Base-by-base conservation (phyloP, 2,329 filamentous ascomycete species). In the Fusarium sp. region DNA sequence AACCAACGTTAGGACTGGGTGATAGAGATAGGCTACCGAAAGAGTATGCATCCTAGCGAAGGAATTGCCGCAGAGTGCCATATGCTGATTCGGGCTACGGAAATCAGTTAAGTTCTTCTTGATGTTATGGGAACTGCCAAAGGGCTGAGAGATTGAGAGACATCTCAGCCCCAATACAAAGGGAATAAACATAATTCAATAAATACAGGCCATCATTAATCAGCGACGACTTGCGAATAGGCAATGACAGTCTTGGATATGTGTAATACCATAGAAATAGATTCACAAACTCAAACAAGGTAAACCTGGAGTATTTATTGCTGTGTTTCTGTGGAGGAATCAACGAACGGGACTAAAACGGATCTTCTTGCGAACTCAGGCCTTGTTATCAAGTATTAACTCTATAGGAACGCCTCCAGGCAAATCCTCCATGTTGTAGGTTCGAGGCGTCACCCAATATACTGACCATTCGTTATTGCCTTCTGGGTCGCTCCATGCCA, bases 341-440 rank as follows among this genome's bases (percentile, higher is more conserved):
- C 12, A 32, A 13, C 2, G 30, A 32, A 32, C 30, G 30, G 12
- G 2, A 13, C 30, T 13, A 32, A 32, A 32, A 5, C 32, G 2
- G 32, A 15, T 13, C 7, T 7, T 3, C 6, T 1, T 47, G 8
- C 7, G 3, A 15, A 1, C 5, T 10, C 9, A 50, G 47, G 47
- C 11, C 8, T 20, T 35, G 6, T 9, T 51, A 2, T 24, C 12
- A 10, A 51, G 22, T 4, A 20, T 7, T 3, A 51, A 14, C 15
- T 51, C 8, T 6, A 51, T 35, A 24, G 17, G 17, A 17, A 35
- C 6, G 6, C 15, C 30, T 24, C 30, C 48, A 3, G 48, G 30
- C 11, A 51, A 35, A 24, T 51, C 48, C 0, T 24, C 48, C 17
- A 18, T 35, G 17, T 51, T 51, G 17, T 24, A 35, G 0, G 48